Base-by-base conservation (phyloP, 2,329 filamentous ascomycete species). In the Nemania sp. region DNA sequence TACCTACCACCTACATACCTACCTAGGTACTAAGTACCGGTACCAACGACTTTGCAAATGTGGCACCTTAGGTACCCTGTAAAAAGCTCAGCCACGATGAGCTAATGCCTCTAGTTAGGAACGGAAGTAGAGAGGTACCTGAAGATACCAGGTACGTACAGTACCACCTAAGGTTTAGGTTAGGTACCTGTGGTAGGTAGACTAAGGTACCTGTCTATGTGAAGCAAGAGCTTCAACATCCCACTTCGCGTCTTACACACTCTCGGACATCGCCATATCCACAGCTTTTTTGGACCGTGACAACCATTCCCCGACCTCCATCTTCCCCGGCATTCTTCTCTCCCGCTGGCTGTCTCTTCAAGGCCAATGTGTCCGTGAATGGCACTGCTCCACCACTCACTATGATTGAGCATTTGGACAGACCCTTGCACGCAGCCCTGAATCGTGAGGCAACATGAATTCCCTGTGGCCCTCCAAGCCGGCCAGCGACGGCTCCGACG, bases 391-490 rank as follows among this genome's bases (percentile, higher is more conserved):
- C 17, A 4, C 34, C 48, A 40, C 56, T 60, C 67, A 66, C 63
- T 68, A 71, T 71, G 69, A 66, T 59, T 65, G 60, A 62, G 43
- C 52, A 47, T 62, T 59, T 66, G 56, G 62, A 58, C 54, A 51
- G 59, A 47, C 52, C 58, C 56, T 57, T 60, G 49, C 63, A 57
- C 39, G 48, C 17, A 68, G 55, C 63, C 65, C 63, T 62, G 54
- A 57, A 68, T 64, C 62, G 63, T 58, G 64, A 66, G 62, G 54
- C 72, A 77, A 64, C 65, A 81, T 82, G 80, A 81, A 79, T 69
- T 77, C 75, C 65, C 67, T 77, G 65, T 80, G 78, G 79, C 64
- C 77, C 60, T 74, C 77, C 54, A 75, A 70, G 71, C 65, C 74
- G 54, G 67, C 70, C 58, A 72, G 72, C 64, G 75, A 77, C 55